Percentiles rank a stretch among this genome's conserved stretches.
Evolutionary conservation across 495 filamentous ascomycete genomes (phyloP).

Genomic region (Bacidia gigantensis): DNA sequence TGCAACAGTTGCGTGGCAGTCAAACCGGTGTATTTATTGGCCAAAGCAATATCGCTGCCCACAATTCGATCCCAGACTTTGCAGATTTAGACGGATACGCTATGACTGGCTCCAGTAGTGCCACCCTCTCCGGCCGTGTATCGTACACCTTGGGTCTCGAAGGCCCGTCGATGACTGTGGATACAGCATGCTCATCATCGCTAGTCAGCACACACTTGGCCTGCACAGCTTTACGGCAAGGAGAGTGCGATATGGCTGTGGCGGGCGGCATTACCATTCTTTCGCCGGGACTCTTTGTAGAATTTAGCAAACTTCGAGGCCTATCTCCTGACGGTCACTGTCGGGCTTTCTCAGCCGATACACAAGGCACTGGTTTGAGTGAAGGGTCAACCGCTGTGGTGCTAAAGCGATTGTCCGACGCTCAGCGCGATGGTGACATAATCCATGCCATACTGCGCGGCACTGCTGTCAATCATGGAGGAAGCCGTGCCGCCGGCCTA

Average conservation of each 20-base stretch:
- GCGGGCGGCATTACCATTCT: slow-evolving; percentile 35
- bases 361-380: slow-evolving; percentile 36
- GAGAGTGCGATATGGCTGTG: slow-evolving; percentile 35
- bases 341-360: slow-evolving; percentile 34
- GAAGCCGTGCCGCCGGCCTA: slow-evolving; percentile 29
- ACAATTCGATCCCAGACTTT: neutral
- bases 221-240: slow-evolving; percentile 23
- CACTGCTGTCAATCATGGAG: slow-evolving; percentile 40
- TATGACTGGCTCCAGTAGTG: slow-evolving; percentile 2
- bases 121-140: slow-evolving; percentile 8
- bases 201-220: slow-evolving; percentile 25
- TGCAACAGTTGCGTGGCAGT: slow-evolving; percentile 66
- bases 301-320: slow-evolving; percentile 27
- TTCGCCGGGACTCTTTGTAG: slow-evolving; percentile 26
- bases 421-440: slow-evolving; percentile 33
- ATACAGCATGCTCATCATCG: slow-evolving; percentile 46
- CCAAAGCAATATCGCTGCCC: neutral
- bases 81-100: neutral
- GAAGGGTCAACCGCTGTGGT: slow-evolving; percentile 33
- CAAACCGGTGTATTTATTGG: slow-evolving; percentile 55
- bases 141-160: slow-evolving; percentile 76
- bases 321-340: slow-evolving; percentile 29
- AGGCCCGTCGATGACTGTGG: slow-evolving; percentile 68
- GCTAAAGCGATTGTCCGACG: slow-evolving; percentile 36
- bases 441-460: slow-evolving; percentile 29